These are phyloP conservation scores for Tubosaeta sp. DNA, from an alignment of 768 basidiomycete species.

Conservation along the genomic window DNA sequence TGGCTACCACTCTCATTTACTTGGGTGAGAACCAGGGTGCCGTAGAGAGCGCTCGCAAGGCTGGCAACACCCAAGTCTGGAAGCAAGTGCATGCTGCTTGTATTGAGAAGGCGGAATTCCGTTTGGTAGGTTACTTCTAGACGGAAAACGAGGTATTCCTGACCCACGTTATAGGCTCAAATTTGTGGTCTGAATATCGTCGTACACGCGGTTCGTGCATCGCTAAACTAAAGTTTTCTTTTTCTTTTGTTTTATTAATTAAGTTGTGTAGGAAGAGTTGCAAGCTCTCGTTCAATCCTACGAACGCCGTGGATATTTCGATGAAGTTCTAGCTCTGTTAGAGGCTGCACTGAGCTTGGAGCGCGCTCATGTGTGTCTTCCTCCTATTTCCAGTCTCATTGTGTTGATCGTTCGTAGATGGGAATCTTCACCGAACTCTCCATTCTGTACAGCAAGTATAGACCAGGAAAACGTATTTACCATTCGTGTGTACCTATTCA, in stretches of 20 bases:
- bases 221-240: background rate
- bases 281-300: slow-evolving; percentile 72
- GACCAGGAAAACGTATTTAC: slow-evolving; percentile 80
- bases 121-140: slow-evolving; percentile 50
- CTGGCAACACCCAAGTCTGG: slow-evolving; percentile 99
- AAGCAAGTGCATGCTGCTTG: slow-evolving; percentile 99
- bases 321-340: slow-evolving; percentile 85
- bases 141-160: slow-evolving; percentile 1
- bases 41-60: slow-evolving; percentile 98
- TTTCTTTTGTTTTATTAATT: slow-evolving; percentile 5
- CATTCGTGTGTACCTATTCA: background rate
- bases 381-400: background rate
- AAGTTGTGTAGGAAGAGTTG: slow-evolving; percentile 64
- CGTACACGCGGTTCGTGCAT: slow-evolving; percentile 67
- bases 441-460: slow-evolving; percentile 91
- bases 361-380: slow-evolving; percentile 74
- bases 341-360: slow-evolving; percentile 96
- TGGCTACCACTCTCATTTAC: slow-evolving; percentile 98
- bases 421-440: slow-evolving; percentile 97
- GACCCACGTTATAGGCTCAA: slow-evolving; percentile 59
- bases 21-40: slow-evolving; percentile 97
- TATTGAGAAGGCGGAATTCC: slow-evolving; percentile 96
- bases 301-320: slow-evolving; percentile 89
- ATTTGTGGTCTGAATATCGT: slow-evolving; percentile 98
- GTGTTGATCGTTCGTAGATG: slow-evolving; percentile 49